Evolutionary conservation across 768 basidiomycete genomes (phyloP).

Genomic region (Lactarius trivialis): DNA sequence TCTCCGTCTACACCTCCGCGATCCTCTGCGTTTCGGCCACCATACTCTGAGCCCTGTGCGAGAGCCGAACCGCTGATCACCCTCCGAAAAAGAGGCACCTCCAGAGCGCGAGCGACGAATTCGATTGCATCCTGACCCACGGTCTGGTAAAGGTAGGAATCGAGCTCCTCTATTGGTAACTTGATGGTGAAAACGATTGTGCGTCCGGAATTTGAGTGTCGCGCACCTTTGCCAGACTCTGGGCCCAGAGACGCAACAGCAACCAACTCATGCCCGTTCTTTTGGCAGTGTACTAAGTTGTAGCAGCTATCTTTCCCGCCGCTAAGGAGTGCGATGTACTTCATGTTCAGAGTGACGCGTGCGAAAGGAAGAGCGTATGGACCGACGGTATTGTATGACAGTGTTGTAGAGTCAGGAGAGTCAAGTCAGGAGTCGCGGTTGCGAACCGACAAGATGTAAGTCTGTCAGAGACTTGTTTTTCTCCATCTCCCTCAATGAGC

Average conservation of each 20-base stretch:
- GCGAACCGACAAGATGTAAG: too few relatives aligned
- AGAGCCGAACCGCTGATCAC: slow-evolving; percentile 78
- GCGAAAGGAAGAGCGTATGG: too few relatives aligned
- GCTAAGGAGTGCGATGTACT: slow-evolving; percentile 89
- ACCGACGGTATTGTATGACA: too few relatives aligned
- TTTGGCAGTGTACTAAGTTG: slow-evolving; percentile 83
- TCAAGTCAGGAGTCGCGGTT: too few relatives aligned
- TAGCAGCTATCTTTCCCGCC: slow-evolving; percentile 98
- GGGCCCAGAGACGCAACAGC: slow-evolving; percentile 89
- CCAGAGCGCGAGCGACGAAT: slow-evolving; percentile 76
- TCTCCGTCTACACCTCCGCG: slow-evolving; percentile 63
- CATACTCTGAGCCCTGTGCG: slow-evolving; percentile 82
- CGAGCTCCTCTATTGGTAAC: slow-evolving; percentile 84
- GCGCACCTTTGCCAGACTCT: slow-evolving; percentile 73
- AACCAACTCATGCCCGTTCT: slow-evolving; percentile 80
- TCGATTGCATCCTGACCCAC: slow-evolving; percentile 94
- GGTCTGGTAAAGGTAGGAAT: slow-evolving; percentile 98
- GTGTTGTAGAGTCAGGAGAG: too few relatives aligned
- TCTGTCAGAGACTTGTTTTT: too few relatives aligned
- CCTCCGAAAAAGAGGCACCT: slow-evolving; percentile 77
- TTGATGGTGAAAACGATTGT: slow-evolving; percentile 19
- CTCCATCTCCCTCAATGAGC: too few relatives aligned
- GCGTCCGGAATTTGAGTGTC: slow-evolving; percentile 14
- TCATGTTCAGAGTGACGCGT: slow-evolving; percentile 44
- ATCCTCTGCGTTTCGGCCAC: slow-evolving; percentile 45